Conservation (phyloP, 805 yeast species). For the Metschnikowia matae region DNA sequence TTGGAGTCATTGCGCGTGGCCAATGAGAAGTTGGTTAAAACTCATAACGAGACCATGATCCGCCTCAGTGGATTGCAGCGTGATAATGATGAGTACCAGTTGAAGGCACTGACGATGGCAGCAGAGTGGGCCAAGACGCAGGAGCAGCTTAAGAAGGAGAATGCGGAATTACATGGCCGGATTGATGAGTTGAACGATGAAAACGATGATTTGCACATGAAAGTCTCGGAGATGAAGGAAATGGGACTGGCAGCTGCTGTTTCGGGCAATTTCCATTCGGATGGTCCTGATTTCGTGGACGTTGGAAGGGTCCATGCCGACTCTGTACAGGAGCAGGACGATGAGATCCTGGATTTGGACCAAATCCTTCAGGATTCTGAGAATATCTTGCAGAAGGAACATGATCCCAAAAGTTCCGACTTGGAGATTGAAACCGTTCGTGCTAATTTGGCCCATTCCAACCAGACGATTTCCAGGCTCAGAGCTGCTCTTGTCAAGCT, state of each 20-base stretch:
- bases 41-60: conserved; percentile 30
- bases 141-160: conserved; percentile 35
- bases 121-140: conserved; percentile 37
- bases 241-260: background rate
- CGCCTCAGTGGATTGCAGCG: conserved; percentile 32
- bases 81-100: conserved; percentile 46
- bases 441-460: conserved; percentile 62
- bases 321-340: conserved; percentile 28
- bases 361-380: conserved; percentile 28
- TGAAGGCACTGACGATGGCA: conserved; percentile 38
- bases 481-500: conserved; percentile 47
- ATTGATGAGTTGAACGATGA: conserved; percentile 65
- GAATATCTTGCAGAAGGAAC: conserved; percentile 15
- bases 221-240: conserved; percentile 20
- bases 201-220: conserved; percentile 53
- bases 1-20: conserved; percentile 37
- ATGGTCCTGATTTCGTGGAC: background rate
- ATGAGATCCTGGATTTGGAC: conserved; percentile 30
- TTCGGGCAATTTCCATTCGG: background rate
- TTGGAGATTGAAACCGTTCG: conserved; percentile 64
- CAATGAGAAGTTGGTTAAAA: conserved; percentile 34
- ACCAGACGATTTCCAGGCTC: conserved; percentile 57
- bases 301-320: background rate
- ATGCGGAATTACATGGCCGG: conserved; percentile 46
- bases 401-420: conserved; percentile 39